Percentiles rank a stretch among this genome's conserved stretches.
These are phyloP conservation scores for Hypoxylon sp. DNA, from an alignment of 2,329 filamentous ascomycete species.

Conservation along the genomic window DNA sequence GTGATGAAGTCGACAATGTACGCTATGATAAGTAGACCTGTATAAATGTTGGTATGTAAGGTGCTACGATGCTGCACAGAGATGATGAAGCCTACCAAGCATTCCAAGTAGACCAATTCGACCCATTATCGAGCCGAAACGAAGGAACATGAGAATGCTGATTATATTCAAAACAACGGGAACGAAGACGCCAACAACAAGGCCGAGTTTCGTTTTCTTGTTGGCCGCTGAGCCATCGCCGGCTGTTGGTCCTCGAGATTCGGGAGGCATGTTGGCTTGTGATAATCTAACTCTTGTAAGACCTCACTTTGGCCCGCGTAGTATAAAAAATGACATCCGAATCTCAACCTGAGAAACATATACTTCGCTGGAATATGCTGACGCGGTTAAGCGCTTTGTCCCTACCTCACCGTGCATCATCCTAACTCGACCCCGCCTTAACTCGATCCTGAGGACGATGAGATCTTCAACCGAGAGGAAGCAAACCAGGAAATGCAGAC, in stretches of 20 bases:
- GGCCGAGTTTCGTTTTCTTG: constrained; percentile 72
- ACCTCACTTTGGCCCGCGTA: neutral
- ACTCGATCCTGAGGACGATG: constrained; percentile 10
- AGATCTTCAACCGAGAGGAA: constrained; percentile 15
- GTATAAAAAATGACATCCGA: no score
- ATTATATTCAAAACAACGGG: constrained; percentile 89
- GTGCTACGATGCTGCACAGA: neutral
- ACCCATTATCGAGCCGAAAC: constrained; percentile 85
- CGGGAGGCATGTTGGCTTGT: no score
- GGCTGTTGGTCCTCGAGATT: constrained; percentile 32
- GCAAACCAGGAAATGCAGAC: neutral
- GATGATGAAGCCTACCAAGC: constrained; percentile 65
- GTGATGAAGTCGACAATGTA: constrained; percentile 86
- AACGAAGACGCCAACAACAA: constrained; percentile 82
- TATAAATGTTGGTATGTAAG: constrained; percentile 24
- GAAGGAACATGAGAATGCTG: constrained; percentile 91
- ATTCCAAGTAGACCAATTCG: constrained; percentile 83
- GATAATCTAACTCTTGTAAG: neutral
- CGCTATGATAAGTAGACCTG: constrained; percentile 76
- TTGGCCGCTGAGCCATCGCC: constrained; percentile 44
- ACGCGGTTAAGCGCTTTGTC: constrained; percentile 5
- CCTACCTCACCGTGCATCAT: neutral
- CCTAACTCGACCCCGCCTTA: constrained; percentile 30
- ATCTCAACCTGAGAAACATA: no score
- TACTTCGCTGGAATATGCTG: constrained; percentile 1